phyloP scores from a whole-genome alignment of 108 stramenopile genomes.

The Cyclostephanos invisitatus region DNA sequence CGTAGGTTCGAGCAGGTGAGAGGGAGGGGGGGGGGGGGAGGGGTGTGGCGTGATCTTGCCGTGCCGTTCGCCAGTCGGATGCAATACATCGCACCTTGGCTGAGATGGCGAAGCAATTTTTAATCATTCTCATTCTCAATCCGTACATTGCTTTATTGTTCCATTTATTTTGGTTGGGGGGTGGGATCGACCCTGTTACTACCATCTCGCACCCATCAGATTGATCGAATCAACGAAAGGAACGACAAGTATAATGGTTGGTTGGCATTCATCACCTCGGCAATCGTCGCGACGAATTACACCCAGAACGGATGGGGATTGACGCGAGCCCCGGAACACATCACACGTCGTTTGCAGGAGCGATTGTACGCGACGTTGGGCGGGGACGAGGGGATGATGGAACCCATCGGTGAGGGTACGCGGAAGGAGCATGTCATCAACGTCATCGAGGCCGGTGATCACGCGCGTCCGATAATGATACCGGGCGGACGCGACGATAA shows the following conservation, averaged over 20 bases:
- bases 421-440: slow-evolving; percentile 33
- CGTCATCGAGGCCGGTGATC: slow-evolving; percentile 39
- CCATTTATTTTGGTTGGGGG: background rate
- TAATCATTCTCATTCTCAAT: too few relatives aligned
- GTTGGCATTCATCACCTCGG: slow-evolving; percentile 54
- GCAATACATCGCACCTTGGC: too few relatives aligned
- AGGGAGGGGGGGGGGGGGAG: too few relatives aligned
- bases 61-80: background rate
- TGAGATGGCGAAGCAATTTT: too few relatives aligned
- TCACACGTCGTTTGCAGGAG: slow-evolving; percentile 31
- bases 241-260: slow-evolving; percentile 62
- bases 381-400: background rate
- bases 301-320: slow-evolving; percentile 66
- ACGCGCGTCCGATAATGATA: slow-evolving; percentile 44
- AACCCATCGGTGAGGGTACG: slow-evolving; percentile 2
- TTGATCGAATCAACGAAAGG: slow-evolving; percentile 48
- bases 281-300: slow-evolving; percentile 59
- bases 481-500: slow-evolving; percentile 10
- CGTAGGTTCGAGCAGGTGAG: slow-evolving; percentile 59
- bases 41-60: too few relatives aligned
- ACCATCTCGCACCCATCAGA: too few relatives aligned
- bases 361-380: slow-evolving; percentile 20
- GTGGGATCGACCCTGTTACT: background rate
- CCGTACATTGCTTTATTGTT: too few relatives aligned
- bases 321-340: slow-evolving; percentile 43